A percentile compares a stretch with the other conserved stretches of the same genome.
phyloP scores from a whole-genome alignment of 2,329 filamentous ascomycete species.

The Pezicula carpinea region DNA sequence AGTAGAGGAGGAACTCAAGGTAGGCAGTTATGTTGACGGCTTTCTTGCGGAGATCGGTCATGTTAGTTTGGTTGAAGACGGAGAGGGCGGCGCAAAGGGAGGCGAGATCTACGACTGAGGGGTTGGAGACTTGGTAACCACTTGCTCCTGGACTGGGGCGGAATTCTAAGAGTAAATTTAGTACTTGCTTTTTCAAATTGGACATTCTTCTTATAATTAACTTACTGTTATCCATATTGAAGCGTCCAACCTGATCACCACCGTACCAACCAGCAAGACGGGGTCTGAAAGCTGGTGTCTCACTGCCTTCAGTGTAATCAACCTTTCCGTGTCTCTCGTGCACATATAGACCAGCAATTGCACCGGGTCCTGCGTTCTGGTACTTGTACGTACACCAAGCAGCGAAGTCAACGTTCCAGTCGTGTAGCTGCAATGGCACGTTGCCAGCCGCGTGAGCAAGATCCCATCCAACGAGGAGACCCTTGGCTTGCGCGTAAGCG shows the following conservation, averaged over 20 bases:
- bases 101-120: conserved; percentile 71
- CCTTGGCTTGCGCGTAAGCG: conserved; percentile 64
- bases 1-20: conserved; percentile 61
- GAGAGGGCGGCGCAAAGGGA: conserved; percentile 69
- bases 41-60: conserved; percentile 64
- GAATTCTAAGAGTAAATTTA: conserved; percentile 49
- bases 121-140: conserved; percentile 84
- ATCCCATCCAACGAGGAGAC: conserved; percentile 79
- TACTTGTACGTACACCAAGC: conserved; percentile 96
- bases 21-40: conserved; percentile 72
- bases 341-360: conserved; percentile 76
- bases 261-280: conserved; percentile 86
- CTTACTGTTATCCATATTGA: conserved; percentile 70
- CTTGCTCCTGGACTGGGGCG: conserved; percentile 71
- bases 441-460: conserved; percentile 85
- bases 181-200: conserved; percentile 11
- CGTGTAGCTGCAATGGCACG: conserved; percentile 72
- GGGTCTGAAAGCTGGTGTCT: conserved; percentile 50
- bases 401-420: conserved; percentile 89
- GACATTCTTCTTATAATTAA: conserved; percentile 24
- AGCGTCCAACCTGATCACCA: conserved; percentile 68
- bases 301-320: conserved; percentile 32
- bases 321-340: conserved; percentile 68
- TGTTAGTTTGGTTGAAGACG: conserved; percentile 68
- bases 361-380: conserved; percentile 78